Evolutionary conservation across 2,329 filamentous ascomycete genomes (phyloP), one percentile per base, ranked within the genome.

Genomic region (Sporothrix inflata): DNA sequence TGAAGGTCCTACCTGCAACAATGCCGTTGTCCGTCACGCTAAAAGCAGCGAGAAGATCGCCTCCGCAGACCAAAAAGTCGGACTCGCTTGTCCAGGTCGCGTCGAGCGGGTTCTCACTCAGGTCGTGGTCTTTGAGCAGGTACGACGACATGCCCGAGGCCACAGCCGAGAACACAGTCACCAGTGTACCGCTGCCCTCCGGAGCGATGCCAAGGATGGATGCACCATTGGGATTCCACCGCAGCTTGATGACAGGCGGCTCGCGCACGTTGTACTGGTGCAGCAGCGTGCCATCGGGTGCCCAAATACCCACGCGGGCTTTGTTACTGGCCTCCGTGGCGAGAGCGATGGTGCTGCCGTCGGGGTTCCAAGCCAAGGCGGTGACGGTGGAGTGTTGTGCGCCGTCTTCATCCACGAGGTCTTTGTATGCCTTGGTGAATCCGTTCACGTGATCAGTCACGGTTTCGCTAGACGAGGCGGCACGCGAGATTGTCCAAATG

Each of bases 401-500:
- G 24, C 85, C 82, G 61, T 86, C 85, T 47, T 87, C 84, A 74
- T 89, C 86, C 63, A 89, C 79, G 68, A 91, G 81, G 74, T 80
- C 82, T 73, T 81, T 80, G 76, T 82, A 85, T 67, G 83, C 81
- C 69, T 82, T 83, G 74, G 80, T 80, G 74, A 76, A 74, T 38
- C 77, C 77, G 53, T 81, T 81, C 83, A 85, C 84, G 83, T 85
- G 84, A 84, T 79, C 79, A 74, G 81, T 79, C 80, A 82, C 82
- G 81, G 81, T 81, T 81, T 84, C 82, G 71, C 78, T 77, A 74
- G 83, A 78, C 76, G 83, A 82, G 77, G 84, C 81, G 79, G 83
- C 83, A 85, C 85, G 86, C 80, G 86, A 85, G 76, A 91, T 81
- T 74, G 87, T 90, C 89, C 89, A 91, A 82, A 91, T 85, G 75